These are phyloP conservation scores for Cicer cuneatum DNA, from an alignment of 306 rosid genomes.

Conservation along the genomic window DNA sequence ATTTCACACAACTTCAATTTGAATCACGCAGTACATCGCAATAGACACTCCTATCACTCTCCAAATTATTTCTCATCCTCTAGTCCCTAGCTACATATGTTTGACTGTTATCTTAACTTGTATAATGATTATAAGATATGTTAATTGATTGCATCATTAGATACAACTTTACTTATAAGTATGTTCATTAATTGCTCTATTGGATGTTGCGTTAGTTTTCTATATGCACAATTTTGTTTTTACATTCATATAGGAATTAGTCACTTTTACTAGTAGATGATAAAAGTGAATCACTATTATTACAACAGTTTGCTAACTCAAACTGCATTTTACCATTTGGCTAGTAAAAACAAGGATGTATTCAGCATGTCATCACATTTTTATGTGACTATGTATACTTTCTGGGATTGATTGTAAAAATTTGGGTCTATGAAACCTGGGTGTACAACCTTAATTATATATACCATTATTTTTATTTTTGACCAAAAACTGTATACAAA, in stretches of 20 bases:
- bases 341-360: background rate
- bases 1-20: too few relatives aligned
- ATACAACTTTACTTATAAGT: background rate
- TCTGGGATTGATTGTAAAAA: background rate
- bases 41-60: too few relatives aligned
- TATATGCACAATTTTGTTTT: background rate
- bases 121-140: background rate
- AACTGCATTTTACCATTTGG: constrained; percentile 8
- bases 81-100: background rate
- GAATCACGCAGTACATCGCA: too few relatives aligned
- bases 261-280: constrained; percentile 1
- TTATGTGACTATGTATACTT: background rate
- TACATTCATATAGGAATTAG: background rate
- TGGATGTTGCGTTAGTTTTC: background rate
- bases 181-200: background rate
- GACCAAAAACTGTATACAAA: background rate
- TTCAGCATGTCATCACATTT: background rate
- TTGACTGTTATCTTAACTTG: background rate
- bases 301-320: constrained; percentile 1
- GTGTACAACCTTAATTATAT: background rate
- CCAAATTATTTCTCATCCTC: background rate
- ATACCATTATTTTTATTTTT: constrained; percentile 10
- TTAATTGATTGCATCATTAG: background rate
- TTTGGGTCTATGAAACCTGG: background rate
- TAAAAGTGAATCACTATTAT: background rate